Evolutionary conservation across 2,329 filamentous ascomycete genomes (phyloP).

Genomic region (Harringtonia aguacate): DNA sequence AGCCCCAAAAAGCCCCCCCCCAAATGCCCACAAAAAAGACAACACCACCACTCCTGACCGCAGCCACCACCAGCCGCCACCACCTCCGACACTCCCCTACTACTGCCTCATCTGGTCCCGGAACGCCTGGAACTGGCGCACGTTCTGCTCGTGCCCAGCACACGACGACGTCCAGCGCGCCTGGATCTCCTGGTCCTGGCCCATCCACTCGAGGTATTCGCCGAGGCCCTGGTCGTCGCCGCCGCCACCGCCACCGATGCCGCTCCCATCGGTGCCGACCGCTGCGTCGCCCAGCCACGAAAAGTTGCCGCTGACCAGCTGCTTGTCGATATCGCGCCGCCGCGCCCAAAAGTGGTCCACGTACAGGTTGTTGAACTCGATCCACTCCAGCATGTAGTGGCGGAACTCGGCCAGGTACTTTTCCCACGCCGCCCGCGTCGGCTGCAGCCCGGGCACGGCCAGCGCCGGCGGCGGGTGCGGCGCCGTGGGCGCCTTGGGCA

Average conservation of each 20-base stretch:
- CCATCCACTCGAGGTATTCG: conserved; percentile 49
- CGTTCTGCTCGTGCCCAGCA: conserved; percentile 46
- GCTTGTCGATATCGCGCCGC: conserved; percentile 29
- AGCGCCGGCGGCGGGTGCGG: conserved; percentile 35
- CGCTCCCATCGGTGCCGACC: too few relatives aligned
- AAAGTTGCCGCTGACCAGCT: conserved; percentile 27
- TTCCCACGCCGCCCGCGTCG: conserved; percentile 31
- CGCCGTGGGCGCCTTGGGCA: conserved; percentile 38
- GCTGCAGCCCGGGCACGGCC: conserved; percentile 30
- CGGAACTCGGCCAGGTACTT: conserved; percentile 44
- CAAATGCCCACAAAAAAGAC: too few relatives aligned
- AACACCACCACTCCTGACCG: too few relatives aligned
- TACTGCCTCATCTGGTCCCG: conserved; percentile 28
- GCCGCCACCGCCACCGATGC: conserved; percentile 21
- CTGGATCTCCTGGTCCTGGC: conserved; percentile 54
- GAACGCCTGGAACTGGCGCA: conserved; percentile 46
- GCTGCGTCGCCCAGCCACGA: too few relatives aligned
- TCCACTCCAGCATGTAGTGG: conserved; percentile 41
- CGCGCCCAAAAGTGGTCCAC: conserved; percentile 45
- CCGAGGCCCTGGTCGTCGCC: conserved; percentile 34
- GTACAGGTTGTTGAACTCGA: conserved; percentile 39
- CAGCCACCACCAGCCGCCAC: too few relatives aligned
- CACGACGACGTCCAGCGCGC: conserved; percentile 49
- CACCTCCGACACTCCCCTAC: too few relatives aligned
- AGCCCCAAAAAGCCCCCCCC: too few relatives aligned